Evolutionary conservation across 2,329 filamentous ascomycete species (phyloP), one percentile per base, ranked within the genome.

Genomic region (Microsporum canis): DNA sequence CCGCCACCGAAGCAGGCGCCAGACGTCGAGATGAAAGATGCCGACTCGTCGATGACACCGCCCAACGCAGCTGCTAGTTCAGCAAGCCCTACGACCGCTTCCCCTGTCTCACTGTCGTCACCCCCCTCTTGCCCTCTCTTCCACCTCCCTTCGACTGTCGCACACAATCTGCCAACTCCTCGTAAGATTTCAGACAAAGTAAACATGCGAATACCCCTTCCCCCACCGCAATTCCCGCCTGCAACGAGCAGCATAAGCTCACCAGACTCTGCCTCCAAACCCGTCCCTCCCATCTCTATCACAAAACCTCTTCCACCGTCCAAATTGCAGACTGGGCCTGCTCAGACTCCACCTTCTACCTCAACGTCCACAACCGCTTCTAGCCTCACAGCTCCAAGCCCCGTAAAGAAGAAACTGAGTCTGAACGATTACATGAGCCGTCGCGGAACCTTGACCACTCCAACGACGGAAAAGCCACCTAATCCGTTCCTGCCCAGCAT

Each of bases 111-210:
- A 8, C 38, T 38, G 10, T 57, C 55, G 3, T 39, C 55, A 5
- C 55, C 55, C 1, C 38, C 55, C 12, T 23, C 55, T 33, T 49
- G 36, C 36, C 57, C 31, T 27, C 41, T 33, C 38, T 41, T 38
- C 23, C 55, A 57, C 34, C 55, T 71, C 68, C 70, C 75, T 51
- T 73, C 74, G 33, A 73, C 71, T 60, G 68, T 70, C 61, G 71
- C 73, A 43, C 72, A 77, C 67, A 70, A 69, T 61, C 63, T 69
- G n/a, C 69, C 66, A 34, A 65, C 75, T 61, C 70, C 68, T 17
- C 63, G 63, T 5, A 65, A 66, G 64, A 0, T 92, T 89, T 68
- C 70, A 91, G 33, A 74, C 61, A 66, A 71, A 4, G n/a, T 6
- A 1, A 23, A 23, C 47, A 75, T 83, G 76, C 69, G 89, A 77